Conservation (phyloP, 345 rosid genomes). For the Atalantia buxifolia region DNA sequence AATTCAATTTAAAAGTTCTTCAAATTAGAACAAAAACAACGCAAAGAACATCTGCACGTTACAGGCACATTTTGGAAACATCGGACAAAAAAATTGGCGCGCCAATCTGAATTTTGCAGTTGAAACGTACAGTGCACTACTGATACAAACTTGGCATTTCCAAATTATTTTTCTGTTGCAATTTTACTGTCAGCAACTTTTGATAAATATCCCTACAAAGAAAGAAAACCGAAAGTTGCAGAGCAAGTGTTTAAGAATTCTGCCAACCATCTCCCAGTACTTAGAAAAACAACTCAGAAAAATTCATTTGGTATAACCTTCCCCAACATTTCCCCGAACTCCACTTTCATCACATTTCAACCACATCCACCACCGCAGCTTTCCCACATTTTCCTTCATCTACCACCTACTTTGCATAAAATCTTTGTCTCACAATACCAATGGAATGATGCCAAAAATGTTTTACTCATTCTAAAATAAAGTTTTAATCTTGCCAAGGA, state of each 20-base stretch:
- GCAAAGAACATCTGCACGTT: neutral
- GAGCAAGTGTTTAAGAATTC: neutral
- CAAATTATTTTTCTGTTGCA: neutral
- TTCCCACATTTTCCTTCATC: neutral
- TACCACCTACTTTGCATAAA: neutral
- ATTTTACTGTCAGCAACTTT: neutral
- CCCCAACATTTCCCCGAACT: neutral
- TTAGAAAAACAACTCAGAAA: neutral
- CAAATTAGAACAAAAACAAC: neutral
- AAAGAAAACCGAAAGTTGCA: neutral
- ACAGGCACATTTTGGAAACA: neutral
- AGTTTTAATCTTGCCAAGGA: conserved; percentile 70
- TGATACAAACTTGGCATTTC: neutral
- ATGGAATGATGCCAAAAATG: neutral
- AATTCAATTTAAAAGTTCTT: no score
- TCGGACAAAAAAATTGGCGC: no score
- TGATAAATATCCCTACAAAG: neutral
- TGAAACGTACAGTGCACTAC: no score
- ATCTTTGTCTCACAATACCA: neutral
- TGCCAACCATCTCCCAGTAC: neutral
- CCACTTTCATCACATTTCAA: neutral
- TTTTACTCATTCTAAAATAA: neutral
- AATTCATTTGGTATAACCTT: neutral
- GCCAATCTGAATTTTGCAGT: neutral
- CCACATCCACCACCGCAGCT: neutral